Evolutionary conservation across 306 rosid species (phyloP).

Genomic region (Dalbergia cultrata): DNA sequence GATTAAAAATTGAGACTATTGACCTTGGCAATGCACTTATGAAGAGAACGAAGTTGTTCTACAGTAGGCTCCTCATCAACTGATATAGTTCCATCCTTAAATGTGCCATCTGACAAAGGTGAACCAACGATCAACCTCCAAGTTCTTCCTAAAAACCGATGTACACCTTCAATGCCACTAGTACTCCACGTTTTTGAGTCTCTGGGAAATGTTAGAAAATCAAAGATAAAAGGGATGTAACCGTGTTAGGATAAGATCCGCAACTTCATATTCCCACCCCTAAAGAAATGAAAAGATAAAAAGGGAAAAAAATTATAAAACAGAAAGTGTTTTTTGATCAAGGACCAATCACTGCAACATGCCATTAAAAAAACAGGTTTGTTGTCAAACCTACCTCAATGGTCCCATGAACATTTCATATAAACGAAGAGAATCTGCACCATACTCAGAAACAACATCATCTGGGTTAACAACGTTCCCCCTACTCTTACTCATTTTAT

Average conservation of each 20-base stretch:
- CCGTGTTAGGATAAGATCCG: slow-evolving; percentile 34
- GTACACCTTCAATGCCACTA: slow-evolving; percentile 94
- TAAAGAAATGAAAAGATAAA: slow-evolving; percentile 30
- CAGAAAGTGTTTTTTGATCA: slow-evolving; percentile 25
- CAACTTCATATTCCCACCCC: slow-evolving; percentile 17
- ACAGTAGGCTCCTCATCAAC: slow-evolving; percentile 79
- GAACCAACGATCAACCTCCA: slow-evolving; percentile 93
- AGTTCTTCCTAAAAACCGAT: slow-evolving; percentile 92
- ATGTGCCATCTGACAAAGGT: slow-evolving; percentile 83
- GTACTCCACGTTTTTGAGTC: slow-evolving; percentile 95
- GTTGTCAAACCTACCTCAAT: slow-evolving; percentile 66
- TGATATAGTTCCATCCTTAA: slow-evolving; percentile 78
- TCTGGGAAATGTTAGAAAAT: slow-evolving; percentile 55
- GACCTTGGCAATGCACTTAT: slow-evolving; percentile 97
- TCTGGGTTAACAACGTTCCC: slow-evolving; percentile 98
- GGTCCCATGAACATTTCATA: slow-evolving; percentile 99
- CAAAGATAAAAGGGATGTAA: slow-evolving; percentile 25
- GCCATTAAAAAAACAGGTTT: slow-evolving; percentile 29
- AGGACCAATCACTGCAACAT: slow-evolving; percentile 39
- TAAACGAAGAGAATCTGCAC: slow-evolving; percentile 96
- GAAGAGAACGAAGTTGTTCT: slow-evolving; percentile 89
- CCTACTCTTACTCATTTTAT: slow-evolving; percentile 98
- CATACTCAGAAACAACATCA: slow-evolving; percentile 91
- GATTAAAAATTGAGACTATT: slow-evolving; percentile 42
- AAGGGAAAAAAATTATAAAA: slow-evolving; percentile 8